Evolutionary conservation across 148 eudicot species (phyloP), one percentile per base, ranked within the genome.

Genomic region (Arctostaphylos glauca): DNA sequence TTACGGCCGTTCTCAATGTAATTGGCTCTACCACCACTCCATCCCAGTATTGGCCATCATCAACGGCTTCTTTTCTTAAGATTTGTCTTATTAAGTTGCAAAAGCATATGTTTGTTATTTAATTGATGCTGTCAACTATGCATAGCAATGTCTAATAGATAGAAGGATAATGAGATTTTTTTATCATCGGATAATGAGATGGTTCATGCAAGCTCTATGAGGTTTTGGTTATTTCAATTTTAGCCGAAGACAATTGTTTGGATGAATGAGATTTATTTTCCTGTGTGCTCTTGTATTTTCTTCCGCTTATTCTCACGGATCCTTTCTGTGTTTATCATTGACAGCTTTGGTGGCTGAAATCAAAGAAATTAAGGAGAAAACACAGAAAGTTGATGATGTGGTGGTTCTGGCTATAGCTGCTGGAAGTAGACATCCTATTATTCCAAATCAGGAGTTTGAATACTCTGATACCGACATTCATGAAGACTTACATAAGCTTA

Each of bases 341-440:
- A 82, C 95, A 96, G 98, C 95, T 72, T 89, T 94, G 83, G 93
- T 94, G 71, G 84, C 93, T 2, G 98, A 96, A 88, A 93, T 94
- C 59, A 96, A 88, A 87, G 98, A 94, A 84, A 86, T 90, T 10
- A 93, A 96, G 91, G 97, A 92, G 83, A 90, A 88, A 78, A 86
- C 80, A 80, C 92, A 90, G 87, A 89, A 90, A 83, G 97, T 92
- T 85, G 98, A 94, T 87, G 91, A 85, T 80, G 84, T 90, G 84
- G 89, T 96, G 84, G 89, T 96, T 81, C 90, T 92, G 74, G 90
- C 90, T 52, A 90, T 94, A 81, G 91, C 93, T 81, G 95, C 93
- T 85, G 97, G 97, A 84, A 92, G 90, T 83, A 92, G 88, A 87
- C 89, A 94, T 80, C 90, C 91, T 60, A 85, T 92, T 74, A 66